Conservation (phyloP, 2,329 filamentous ascomycete species). For the Trichoderma simmonsii region DNA sequence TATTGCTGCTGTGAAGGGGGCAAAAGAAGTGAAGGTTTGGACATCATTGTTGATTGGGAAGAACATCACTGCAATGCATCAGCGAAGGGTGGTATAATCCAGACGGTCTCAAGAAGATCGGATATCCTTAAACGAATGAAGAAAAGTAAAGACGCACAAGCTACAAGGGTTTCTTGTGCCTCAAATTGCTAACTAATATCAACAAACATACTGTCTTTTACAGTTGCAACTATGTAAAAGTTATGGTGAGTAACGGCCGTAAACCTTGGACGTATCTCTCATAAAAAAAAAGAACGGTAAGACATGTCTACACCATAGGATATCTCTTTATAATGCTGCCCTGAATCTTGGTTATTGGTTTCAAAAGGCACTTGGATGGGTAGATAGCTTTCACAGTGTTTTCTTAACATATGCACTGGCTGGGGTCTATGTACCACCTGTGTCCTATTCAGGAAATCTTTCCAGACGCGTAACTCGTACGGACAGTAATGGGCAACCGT, state of each 20-base stretch:
- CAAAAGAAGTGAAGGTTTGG: too few relatives aligned
- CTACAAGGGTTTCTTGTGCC: too few relatives aligned
- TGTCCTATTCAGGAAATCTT: neutral
- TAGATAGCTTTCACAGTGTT: neutral
- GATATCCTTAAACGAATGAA: too few relatives aligned
- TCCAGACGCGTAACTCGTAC: neutral
- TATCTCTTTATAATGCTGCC: neutral
- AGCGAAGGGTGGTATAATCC: too few relatives aligned
- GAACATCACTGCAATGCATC: too few relatives aligned
- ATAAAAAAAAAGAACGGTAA: neutral
- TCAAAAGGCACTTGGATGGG: neutral
- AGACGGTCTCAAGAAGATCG: too few relatives aligned
- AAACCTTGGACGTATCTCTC: neutral
- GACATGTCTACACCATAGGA: neutral
- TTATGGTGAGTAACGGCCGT: neutral
- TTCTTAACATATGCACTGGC: neutral
- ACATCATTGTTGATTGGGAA: too few relatives aligned
- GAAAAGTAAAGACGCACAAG: too few relatives aligned
- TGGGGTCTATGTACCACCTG: neutral
- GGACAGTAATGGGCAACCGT: neutral
- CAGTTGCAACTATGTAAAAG: neutral
- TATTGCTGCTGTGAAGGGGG: too few relatives aligned
- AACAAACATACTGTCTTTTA: neutral
- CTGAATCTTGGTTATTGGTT: neutral
- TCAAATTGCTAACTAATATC: neutral